Evolutionary conservation across 306 rosid genomes (phyloP).

Genomic region (cucumber (Cucumis sativus)): DNA sequence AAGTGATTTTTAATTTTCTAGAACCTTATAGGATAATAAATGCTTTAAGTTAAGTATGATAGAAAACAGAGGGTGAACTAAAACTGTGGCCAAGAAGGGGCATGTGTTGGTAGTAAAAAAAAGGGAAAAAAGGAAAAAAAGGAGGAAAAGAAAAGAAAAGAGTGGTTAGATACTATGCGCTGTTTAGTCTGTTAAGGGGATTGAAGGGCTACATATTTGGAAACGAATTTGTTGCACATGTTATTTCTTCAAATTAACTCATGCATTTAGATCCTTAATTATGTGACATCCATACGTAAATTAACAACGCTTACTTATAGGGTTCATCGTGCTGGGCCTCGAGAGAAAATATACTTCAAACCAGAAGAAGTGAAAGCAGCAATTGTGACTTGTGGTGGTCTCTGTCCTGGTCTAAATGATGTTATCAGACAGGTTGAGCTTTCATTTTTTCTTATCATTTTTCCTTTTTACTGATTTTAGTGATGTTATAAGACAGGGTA

Average conservation of each 20-base stretch:
- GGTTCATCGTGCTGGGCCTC: constrained; percentile 99
- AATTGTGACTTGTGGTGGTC: constrained; percentile 96
- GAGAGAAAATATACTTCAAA: constrained; percentile 79
- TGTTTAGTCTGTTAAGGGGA: neutral
- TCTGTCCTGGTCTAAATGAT: constrained; percentile 98
- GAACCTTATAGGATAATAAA: neutral
- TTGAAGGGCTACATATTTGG: neutral
- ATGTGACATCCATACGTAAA: neutral
- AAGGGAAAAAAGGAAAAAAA: neutral
- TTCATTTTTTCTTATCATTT: neutral
- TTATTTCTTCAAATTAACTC: neutral
- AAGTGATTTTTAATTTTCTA: neutral
- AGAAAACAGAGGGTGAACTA: neutral
- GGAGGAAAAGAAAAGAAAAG: neutral
- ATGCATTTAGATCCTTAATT: neutral
- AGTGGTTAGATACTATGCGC: neutral
- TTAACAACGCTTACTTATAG: constrained; percentile 17
- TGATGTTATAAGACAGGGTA: neutral
- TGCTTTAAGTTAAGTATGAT: neutral
- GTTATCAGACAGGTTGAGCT: constrained; percentile 87
- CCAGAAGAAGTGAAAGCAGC: constrained; percentile 97
- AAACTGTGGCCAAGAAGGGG: neutral
- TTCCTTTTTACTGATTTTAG: neutral
- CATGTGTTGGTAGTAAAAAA: neutral
- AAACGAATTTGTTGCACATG: neutral